Conservation (phyloP, 2,329 filamentous ascomycete genomes). For the Fusarium domesticum region DNA sequence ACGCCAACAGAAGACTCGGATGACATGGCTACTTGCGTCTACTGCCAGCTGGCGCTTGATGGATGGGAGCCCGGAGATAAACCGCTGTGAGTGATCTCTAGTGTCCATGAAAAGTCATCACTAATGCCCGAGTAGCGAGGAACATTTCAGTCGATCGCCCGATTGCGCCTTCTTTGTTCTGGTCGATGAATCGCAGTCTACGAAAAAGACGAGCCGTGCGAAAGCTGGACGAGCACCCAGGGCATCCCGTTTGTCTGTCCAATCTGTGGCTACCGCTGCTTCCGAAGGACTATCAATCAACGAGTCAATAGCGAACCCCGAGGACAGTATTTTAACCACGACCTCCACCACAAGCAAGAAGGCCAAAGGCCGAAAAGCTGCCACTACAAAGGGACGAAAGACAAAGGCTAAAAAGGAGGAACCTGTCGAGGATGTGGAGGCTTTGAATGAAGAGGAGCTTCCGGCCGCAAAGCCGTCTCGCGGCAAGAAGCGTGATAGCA, state of each 20-base stretch:
- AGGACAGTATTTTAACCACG: constrained; percentile 60
- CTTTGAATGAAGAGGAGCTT: constrained; percentile 19
- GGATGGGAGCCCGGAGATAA: constrained; percentile 94
- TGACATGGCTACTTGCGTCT: constrained; percentile 87
- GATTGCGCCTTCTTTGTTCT: constrained; percentile 81
- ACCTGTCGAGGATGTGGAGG: constrained; percentile 42
- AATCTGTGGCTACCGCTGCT: constrained; percentile 51
- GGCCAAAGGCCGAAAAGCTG: constrained; percentile 52
- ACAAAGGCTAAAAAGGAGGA: constrained; percentile 52
- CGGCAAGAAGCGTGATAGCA: constrained; percentile 63
- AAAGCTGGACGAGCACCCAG: constrained; percentile 63
- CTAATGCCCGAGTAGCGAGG: constrained; percentile 57
- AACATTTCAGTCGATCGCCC: constrained; percentile 77
- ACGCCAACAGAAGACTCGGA: constrained; percentile 79
- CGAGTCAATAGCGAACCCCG: constrained; percentile 48
- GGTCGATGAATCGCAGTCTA: constrained; percentile 51
- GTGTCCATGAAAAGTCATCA: neutral
- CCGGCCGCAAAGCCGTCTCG: constrained; percentile 39
- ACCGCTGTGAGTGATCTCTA: constrained; percentile 61
- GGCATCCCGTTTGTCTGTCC: constrained; percentile 61
- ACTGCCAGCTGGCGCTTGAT: constrained; percentile 85
- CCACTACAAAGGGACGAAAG: constrained; percentile 27
- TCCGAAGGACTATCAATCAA: constrained; percentile 50
- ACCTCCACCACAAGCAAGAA: constrained; percentile 61
- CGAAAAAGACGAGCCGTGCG: constrained; percentile 54